Base-by-base conservation (phyloP, 2,329 filamentous ascomycete genomes). In the Coccinonectria pachysandricola region DNA sequence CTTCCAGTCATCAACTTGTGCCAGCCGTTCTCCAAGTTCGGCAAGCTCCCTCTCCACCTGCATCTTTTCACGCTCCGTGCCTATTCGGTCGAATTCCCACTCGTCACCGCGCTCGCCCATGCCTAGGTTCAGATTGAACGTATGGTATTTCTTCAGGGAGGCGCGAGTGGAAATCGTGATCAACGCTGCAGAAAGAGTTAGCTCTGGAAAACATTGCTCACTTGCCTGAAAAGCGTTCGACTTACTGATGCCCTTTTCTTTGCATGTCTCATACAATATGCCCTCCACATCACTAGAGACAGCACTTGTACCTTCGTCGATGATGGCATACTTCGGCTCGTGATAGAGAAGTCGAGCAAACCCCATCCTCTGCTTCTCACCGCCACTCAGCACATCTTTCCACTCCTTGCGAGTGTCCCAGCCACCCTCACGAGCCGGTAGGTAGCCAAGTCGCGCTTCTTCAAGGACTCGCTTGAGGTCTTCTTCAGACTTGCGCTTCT, bases 341-440 rank as follows among this genome's bases (percentile, higher is more conserved):
- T 98, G 91, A 49, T 98, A 98, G 20, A 96, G 62, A 25, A 98
- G 54, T 22, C 91, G 67, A 4, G 92, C 88, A 45, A 98, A 85
- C 0, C 75, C 85, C 71, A 98, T 84, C 12, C 91, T 69, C 60
- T 98, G 91, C 62, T 98, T 98, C 65, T 98, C 91, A 8, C 91
- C 91, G 19, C 91, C 91, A 39, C 80, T 88, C n/a, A 98, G 66
- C 4, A 98, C 85, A 43, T 96, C 88, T 59, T 96, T 95, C 91
- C 91, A 98, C 50, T 94, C 87, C 57, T 98, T 96, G 30, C 85
- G 73, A 4, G 85, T 91, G 49, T 98, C 85, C 86, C 86, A 96
- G 9, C 91, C 91, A 19, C 91, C 91, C 62, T 98, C 91, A 10
- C 91, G 76, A 24, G 87, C 76, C 2, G 85, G 83, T 1, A 98